Conservation (phyloP, 345 rosid species). For the Gossypium turneri region DNA sequence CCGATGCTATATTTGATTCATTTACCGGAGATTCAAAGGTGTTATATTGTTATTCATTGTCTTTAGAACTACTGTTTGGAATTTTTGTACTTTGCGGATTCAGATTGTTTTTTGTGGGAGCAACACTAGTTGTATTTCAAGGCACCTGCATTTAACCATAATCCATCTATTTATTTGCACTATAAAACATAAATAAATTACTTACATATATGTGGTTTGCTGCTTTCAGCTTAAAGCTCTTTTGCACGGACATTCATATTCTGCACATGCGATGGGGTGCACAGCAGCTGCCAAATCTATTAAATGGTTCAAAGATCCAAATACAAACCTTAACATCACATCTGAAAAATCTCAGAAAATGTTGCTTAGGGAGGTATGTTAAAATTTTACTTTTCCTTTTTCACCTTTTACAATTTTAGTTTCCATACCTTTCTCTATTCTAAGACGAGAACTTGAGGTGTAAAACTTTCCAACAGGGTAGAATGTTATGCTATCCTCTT, state of each 20-base stretch:
- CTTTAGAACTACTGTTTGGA: too few relatives aligned
- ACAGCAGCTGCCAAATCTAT: constrained; percentile 81
- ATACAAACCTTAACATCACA: constrained; percentile 55
- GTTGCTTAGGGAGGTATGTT: constrained; percentile 67
- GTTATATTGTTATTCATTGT: too few relatives aligned
- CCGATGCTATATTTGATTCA: constrained; percentile 18
- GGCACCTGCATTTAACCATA: too few relatives aligned
- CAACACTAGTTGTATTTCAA: too few relatives aligned
- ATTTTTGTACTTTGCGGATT: too few relatives aligned
- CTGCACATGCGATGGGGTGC: constrained; percentile 86
- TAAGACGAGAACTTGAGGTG: neutral
- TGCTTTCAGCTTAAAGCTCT: neutral
- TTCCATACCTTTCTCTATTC: neutral
- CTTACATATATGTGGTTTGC: constrained; percentile 29
- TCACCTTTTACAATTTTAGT: neutral
- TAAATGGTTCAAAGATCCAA: constrained; percentile 82
- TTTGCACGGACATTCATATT: neutral
- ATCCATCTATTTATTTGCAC: too few relatives aligned
- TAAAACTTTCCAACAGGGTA: neutral
- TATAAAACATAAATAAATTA: too few relatives aligned
- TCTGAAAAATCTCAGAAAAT: constrained; percentile 42
- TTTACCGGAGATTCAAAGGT: too few relatives aligned
- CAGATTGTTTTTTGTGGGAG: too few relatives aligned
- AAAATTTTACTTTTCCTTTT: neutral
- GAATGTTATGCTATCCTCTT: neutral